These are phyloP conservation scores for Mycena venus DNA, from an alignment of 768 basidiomycete species.

Conservation along the genomic window DNA sequence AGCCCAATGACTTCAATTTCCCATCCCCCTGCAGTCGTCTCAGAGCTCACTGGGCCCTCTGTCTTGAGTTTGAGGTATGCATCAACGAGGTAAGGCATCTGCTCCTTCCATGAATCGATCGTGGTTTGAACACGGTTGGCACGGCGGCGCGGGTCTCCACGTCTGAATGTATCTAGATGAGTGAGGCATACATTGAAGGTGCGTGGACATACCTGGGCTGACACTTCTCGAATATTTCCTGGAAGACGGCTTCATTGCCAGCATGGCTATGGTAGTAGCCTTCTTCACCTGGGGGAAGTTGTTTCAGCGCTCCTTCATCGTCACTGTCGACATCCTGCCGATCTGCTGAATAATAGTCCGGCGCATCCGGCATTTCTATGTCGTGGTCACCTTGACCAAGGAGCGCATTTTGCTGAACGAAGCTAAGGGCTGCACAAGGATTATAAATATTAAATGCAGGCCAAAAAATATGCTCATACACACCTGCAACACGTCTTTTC, in stretches of 20 bases:
- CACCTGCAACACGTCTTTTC: not conserved
- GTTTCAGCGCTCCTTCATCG: not conserved
- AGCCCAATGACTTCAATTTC: not conserved
- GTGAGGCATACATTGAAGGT: too few species aligned
- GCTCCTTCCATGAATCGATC: not conserved
- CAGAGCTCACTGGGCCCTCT: not conserved
- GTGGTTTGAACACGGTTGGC: not conserved
- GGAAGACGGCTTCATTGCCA: conserved; percentile 6
- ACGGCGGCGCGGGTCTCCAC: conserved; percentile 1
- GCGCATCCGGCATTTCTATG: too few species aligned
- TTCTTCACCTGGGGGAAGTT: conserved; percentile 17
- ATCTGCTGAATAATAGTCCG: too few species aligned
- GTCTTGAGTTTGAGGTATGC: conserved; percentile 1
- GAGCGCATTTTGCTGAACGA: not conserved
- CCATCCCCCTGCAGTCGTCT: not conserved
- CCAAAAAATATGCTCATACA: not conserved
- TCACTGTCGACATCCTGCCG: not conserved
- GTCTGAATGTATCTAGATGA: not conserved
- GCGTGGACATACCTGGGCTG: not conserved
- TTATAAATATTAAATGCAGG: not conserved
- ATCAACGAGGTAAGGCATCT: not conserved
- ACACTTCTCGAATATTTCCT: conserved; percentile 10
- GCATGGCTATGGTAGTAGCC: too few species aligned
- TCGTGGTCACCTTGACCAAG: too few species aligned
- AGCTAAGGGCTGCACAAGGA: not conserved